These are phyloP conservation scores for Solanum commersonii DNA, from an alignment of 257 asterid species.

Conservation along the genomic window DNA sequence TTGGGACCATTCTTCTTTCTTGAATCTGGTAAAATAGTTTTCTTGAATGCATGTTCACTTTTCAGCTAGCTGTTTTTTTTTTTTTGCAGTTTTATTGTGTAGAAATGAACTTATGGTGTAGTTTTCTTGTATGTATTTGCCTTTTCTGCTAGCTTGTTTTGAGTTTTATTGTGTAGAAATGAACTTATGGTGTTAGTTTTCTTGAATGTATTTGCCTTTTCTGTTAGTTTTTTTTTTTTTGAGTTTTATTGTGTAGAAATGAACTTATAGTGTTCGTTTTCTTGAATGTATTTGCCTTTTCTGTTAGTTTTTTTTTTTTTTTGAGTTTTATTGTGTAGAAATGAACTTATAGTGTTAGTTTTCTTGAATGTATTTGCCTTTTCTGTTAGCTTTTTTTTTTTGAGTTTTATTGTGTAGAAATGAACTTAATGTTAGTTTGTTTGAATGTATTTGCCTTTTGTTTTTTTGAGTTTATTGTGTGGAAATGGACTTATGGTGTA, in stretches of 20 bases:
- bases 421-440: not conserved
- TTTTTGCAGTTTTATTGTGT: not conserved
- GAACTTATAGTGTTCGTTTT: not conserved
- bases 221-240: not conserved
- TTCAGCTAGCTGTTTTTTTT: not conserved
- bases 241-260: not conserved
- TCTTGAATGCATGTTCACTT: not conserved
- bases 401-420: not conserved
- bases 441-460: not conserved
- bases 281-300: not conserved
- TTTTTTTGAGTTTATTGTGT: not conserved
- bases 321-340: not conserved
- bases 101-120: not conserved
- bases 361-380: not conserved
- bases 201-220: not conserved
- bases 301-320: not conserved
- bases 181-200: not conserved
- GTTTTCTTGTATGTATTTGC: not conserved
- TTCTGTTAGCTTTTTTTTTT: no score
- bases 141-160: not conserved
- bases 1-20: slow-evolving; percentile 76
- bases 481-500: not conserved
- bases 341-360: not conserved
- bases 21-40: slow-evolving; percentile 46
- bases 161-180: not conserved